Evolutionary conservation across 2,329 filamentous ascomycete genomes (phyloP), one percentile per base, ranked within the genome.

Genomic region (Exophiala sideris): DNA sequence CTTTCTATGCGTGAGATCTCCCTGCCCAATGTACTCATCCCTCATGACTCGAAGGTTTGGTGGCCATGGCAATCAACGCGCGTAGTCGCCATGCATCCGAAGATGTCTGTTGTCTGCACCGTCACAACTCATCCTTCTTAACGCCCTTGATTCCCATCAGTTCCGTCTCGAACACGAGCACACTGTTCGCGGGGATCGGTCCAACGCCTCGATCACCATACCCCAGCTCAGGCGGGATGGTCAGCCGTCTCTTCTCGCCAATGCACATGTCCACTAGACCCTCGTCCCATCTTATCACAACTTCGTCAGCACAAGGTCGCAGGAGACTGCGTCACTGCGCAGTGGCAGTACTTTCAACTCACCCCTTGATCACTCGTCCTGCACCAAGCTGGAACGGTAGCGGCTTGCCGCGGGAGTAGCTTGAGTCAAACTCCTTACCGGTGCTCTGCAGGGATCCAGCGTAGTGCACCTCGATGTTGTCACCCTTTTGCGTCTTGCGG

Each of bases 251-350:
- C 79, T 91, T 92, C 79, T 97, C 92, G 59, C 94, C 92, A 64
- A 95, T 87, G 74, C 94, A 97, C 91, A 97, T 96, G 67, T 89
- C 89, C 50, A 94, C 65, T 36, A 97, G 80, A 46, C 92, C 92
- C 69, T 95, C 74, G 66, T 97, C 92, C 92, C 91, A 96, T 68
- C 57, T 57, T 8, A 9, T 9, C 42, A 20, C 9, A 48, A 54
- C 34, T 41, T 56, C 20, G 51, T 54, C 58, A 40, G 45, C 20
- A 14, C 9, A 41, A 21, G 14, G 16, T 18, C 16, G 16, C 16
- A 18, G 16, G 16, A 36, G 34, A 41, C 14, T 34, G 34, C 18
- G 16, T 11, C 11, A 29, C 21, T 24, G 16, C 21, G 7, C n/a
- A 9, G n/a, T 33, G 38, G 38, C 14, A 16, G 9, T 7, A 9